Percentiles rank a stretch among this genome's conserved stretches.
Evolutionary conservation across 306 rosid genomes (phyloP).

Genomic region (Rubus idaeus): DNA sequence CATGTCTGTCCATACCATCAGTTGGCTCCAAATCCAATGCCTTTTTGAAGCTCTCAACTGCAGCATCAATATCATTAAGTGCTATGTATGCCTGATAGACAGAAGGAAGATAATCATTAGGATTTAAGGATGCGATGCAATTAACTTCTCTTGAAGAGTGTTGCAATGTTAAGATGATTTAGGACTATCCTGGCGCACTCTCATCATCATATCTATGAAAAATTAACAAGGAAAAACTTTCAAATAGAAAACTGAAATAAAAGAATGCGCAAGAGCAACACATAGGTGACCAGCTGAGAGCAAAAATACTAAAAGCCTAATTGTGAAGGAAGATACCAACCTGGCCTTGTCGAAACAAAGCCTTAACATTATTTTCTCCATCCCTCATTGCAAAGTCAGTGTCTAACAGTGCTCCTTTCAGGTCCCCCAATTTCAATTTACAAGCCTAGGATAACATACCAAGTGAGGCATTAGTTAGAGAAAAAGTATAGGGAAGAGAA

Average conservation of each 20-base stretch:
- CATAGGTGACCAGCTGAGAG: not conserved
- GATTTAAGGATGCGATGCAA: conserved; percentile 15
- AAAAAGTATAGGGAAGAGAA: conserved; percentile 3
- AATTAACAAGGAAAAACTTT: not conserved
- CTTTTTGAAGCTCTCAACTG: conserved; percentile 76
- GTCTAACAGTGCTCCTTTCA: conserved; percentile 89
- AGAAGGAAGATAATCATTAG: conserved; percentile 23
- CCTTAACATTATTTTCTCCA: conserved; percentile 85
- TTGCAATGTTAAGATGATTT: not conserved
- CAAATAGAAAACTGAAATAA: not conserved
- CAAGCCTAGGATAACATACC: conserved; percentile 61
- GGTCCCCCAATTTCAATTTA: conserved; percentile 81
- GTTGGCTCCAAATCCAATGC: conserved; percentile 81
- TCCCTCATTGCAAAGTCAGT: conserved; percentile 94
- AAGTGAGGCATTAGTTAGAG: not conserved
- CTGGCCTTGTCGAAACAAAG: conserved; percentile 97
- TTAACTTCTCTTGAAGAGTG: conserved; percentile 13
- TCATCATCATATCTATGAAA: not conserved
- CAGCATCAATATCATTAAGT: conserved; percentile 82
- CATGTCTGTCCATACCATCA: conserved; percentile 52
- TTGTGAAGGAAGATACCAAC: conserved; percentile 47
- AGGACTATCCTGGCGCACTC: not conserved
- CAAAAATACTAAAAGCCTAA: not conserved
- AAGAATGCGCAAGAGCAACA: not conserved
- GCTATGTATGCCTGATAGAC: conserved; percentile 68